Conservation (phyloP, 2,329 filamentous ascomycete species). For the Conoideocrella luteorostrata region DNA sequence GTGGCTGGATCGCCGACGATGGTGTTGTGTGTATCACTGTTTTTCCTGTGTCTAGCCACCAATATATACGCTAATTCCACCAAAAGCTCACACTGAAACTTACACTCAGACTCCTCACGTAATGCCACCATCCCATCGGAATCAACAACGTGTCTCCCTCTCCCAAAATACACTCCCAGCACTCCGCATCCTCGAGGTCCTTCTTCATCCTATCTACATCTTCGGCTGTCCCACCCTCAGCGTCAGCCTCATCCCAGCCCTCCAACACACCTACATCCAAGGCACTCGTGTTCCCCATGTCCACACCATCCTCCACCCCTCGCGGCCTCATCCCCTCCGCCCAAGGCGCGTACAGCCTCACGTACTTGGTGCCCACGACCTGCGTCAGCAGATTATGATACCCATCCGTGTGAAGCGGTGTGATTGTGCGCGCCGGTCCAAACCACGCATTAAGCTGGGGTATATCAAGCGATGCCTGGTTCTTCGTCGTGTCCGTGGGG, state of each 20-base stretch:
- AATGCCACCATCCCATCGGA: conserved; percentile 97
- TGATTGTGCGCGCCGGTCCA: conserved; percentile 80
- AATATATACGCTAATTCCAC: conserved; percentile 56
- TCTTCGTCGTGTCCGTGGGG: conserved; percentile 26
- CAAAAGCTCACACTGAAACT: conserved; percentile 97
- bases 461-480: conserved; percentile 40
- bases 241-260: conserved; percentile 43
- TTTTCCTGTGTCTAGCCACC: not conserved
- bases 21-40: not conserved
- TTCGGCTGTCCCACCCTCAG: conserved; percentile 20
- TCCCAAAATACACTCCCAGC: conserved; percentile 69
- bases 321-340: conserved; percentile 57
- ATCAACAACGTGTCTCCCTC: conserved; percentile 85
- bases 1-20: too few relatives aligned
- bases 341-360: conserved; percentile 74
- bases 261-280: conserved; percentile 70
- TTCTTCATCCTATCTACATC: conserved; percentile 32
- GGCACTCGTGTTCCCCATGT: conserved; percentile 86
- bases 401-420: conserved; percentile 86
- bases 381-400: conserved; percentile 91
- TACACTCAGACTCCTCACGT: conserved; percentile 75
- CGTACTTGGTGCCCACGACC: conserved; percentile 83
- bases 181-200: conserved; percentile 54
- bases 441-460: conserved; percentile 89
- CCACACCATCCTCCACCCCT: conserved; percentile 61